Evolutionary conservation across 1,139 yeast species (phyloP), one percentile per base, ranked within the genome.

Genomic region (Saccharomycopsis hybrid): DNA sequence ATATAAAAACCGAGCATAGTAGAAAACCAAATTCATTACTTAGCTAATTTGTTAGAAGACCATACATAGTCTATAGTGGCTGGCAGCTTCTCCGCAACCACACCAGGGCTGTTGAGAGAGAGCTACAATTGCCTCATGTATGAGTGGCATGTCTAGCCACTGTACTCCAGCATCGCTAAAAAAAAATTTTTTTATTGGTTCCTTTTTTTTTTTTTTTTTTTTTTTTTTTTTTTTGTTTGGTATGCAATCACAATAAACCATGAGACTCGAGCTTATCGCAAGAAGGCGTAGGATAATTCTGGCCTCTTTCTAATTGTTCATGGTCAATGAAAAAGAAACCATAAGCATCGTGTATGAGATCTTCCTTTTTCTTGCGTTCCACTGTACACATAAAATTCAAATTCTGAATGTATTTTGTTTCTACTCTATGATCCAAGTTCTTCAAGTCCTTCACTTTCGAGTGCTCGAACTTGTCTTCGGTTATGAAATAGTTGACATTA

Each of bases 321-420:
- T 74, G 69, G 63, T 88, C 94, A 4, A 78, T 75, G 53, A 75
- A 80, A 59, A 87, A 80, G 86, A 94, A 85, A 1, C 96, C 96
- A 54, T 82, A 80, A 2, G 92, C 85, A 41, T 84, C 89, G 47
- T 81, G 83, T 56, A 85, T 73, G 65, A 78, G 67, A 57, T 79
- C 80, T 57, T 82, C 84, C 60, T 78, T 78, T 50, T 65, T 58
- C 41, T 72, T 67, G 56, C 76, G 78, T 65, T 88, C 95, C 53
- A 74, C 69, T 25, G 78, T 71, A 65, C 96, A 88, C 56, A 70
- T 70, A 40, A 72, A 63, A 55, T 78, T 70, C 56, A 81, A 70
- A 47, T 73, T 74, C 50, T 76, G 77, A 40, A 88, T 68, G 58
- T 74, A 85, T 33, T 73, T 62, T 44, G 67, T 71, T 63, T 88